Evolutionary conservation across 1,284 basidiomycete species (phyloP), one percentile per base, ranked within the genome.

Genomic region (Leccinum fuscescens): DNA sequence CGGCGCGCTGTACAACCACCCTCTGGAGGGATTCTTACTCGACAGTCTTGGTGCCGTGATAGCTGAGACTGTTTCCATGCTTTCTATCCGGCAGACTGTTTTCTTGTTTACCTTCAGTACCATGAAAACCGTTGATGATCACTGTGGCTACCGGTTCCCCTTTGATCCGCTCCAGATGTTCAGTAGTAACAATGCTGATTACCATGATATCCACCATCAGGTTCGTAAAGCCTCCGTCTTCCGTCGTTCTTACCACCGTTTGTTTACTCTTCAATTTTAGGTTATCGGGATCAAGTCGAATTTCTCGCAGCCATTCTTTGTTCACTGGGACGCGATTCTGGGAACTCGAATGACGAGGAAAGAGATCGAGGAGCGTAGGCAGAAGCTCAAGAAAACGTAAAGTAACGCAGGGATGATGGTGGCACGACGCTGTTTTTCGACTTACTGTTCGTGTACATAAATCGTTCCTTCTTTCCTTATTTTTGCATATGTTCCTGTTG

Each of bases 141-240:
- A 99, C 75, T 98, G 96, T 65, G 96, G 96, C 1, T 98, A 97
- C 74, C 81, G 77, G 27, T 77, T 98, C 22, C 94, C 94, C 56
- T 94, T 89, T 77, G 96, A 97, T 72, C 93, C 93, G 1, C 79
- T 96, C 52, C 96, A 98, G 74, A 72, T 93, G 67, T 69, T 98
- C 59, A 93, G 90, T 62, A 80, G 84, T n/a, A 99, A 99, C 75
- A 97, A 94, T 72, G 92, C 95, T 2, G 94, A 97, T 74, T 99
- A 98, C 75, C 96, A 98, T 75, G 96, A 98, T 75, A 97, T 99
- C 63, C 96, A 99, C 74, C 96, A 98, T 76, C 92, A 94, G 82
- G 90, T 89, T 66, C 37, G 79, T 73, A 24, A 17, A 49, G 22
- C 20, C 57, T 14, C 56, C n/a, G 1, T 24, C 58, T n/a, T 55